Base-by-base conservation (phyloP, 768 basidiomycete species). In the Ramaria rubella region DNA sequence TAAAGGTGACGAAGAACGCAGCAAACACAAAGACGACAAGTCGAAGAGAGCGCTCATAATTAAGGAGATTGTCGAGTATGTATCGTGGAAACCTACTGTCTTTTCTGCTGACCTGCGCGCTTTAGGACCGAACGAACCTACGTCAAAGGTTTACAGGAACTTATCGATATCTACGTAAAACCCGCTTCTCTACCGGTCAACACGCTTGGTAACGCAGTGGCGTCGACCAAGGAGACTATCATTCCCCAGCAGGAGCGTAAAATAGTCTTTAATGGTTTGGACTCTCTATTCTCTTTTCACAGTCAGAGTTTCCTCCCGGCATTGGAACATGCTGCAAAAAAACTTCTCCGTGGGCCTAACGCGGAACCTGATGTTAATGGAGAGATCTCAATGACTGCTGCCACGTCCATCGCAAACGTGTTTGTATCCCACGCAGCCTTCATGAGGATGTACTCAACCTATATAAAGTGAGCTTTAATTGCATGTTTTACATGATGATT, bases 401-500 rank as follows among this genome's bases (percentile, higher is more conserved):
- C 90, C 0, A 87, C 80, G 58, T 78, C 81, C 14, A 86, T 99
- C 34, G 94, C 90, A 6, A 80, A 86, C 57, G 93, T 90, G 46
- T 99, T 98, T 70, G 74, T 91, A 54, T 89, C 87, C 52, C 94
- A 99, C 69, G 90, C 93, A 29, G 93, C 95, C 4, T 97, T 97
- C 75, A 92, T 99, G 90, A 90, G 78, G 74, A 97, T 98, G 88
- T 99, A 99, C 69, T 94, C 93, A 30, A 89, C 87, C 43, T 99
- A 97, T 68, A 95, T 95, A 77, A 97, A 98, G 91, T 93, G 68
- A 67, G 87, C 72, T 36, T 49, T 34, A 2, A 8, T 55, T 51
- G 48, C 60, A 58, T 57, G 49, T 40, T 31, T 44, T 27, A 15
- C 52, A 33, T 58, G 55, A 62, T 68, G 38, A 55, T 24, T 9